Evolutionary conservation across 2,329 filamentous ascomycete species (phyloP).

Genomic region (Pochonia chlamydosporia): DNA sequence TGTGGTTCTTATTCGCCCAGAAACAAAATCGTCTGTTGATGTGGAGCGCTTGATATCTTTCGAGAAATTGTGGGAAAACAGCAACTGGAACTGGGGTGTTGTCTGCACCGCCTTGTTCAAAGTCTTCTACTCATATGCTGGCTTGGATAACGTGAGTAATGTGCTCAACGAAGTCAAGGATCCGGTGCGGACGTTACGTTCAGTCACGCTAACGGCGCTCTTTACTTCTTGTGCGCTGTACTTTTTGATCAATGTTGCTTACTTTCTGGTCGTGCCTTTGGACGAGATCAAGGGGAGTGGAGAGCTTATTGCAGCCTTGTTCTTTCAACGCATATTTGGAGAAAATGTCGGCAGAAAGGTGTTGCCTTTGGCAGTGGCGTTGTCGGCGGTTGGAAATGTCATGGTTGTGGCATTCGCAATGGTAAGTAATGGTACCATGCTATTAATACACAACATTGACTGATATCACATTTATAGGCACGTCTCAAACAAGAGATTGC

Average conservation of each 20-base stretch:
- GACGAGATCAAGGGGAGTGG: constrained; percentile 62
- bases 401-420: constrained; percentile 66
- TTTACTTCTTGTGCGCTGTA: constrained; percentile 50
- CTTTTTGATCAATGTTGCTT: constrained; percentile 4
- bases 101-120: constrained; percentile 64
- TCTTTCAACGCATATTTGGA: constrained; percentile 61
- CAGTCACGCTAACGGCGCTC: constrained; percentile 41
- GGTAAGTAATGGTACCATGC: constrained; percentile 39
- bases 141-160: constrained; percentile 63
- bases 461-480: constrained; percentile 37
- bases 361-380: constrained; percentile 58
- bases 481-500: constrained; percentile 69
- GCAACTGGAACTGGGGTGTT: constrained; percentile 63
- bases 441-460: neutral
- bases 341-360: constrained; percentile 48
- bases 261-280: constrained; percentile 49
- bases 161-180: constrained; percentile 7
- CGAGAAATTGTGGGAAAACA: constrained; percentile 51
- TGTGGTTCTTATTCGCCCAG: constrained; percentile 43
- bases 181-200: constrained; percentile 4
- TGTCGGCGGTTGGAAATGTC: constrained; percentile 65
- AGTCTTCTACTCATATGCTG: constrained; percentile 64
- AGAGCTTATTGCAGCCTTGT: constrained; percentile 62
- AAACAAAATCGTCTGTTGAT: constrained; percentile 7
- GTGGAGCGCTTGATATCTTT: constrained; percentile 28